Evolutionary conservation across 1,284 basidiomycete species (phyloP).

Genomic region (Inonotus obliquus): DNA sequence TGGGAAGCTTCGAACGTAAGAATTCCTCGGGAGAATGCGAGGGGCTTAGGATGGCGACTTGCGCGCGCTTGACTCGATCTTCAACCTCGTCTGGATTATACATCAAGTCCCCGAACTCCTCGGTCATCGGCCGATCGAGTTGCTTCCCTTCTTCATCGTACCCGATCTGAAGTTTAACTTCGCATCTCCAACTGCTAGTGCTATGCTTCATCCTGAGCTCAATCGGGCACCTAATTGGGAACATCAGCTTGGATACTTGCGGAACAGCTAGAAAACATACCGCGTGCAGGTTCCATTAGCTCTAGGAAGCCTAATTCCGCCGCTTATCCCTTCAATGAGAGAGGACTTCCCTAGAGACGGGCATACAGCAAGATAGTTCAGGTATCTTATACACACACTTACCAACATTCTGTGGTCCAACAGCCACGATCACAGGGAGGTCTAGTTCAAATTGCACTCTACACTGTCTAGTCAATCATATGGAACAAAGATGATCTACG

Average conservation of each 20-base stretch:
- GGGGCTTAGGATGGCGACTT: slow-evolving; percentile 68
- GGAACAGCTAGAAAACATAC: slow-evolving; percentile 27
- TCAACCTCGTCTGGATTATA: slow-evolving; percentile 51
- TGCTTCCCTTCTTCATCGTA: slow-evolving; percentile 41
- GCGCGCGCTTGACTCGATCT: slow-evolving; percentile 62
- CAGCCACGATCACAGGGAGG: slow-evolving; percentile 63
- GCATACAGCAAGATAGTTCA: not conserved
- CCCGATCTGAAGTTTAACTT: slow-evolving; percentile 50
- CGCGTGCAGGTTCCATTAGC: slow-evolving; percentile 64
- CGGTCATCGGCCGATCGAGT: slow-evolving; percentile 36
- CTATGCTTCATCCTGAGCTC: slow-evolving; percentile 57
- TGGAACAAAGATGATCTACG: not conserved
- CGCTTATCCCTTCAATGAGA: slow-evolving; percentile 70
- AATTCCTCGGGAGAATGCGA: slow-evolving; percentile 32
- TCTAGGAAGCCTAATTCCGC: slow-evolving; percentile 56
- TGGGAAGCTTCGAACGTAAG: slow-evolving; percentile 32
- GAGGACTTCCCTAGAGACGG: slow-evolving; percentile 57
- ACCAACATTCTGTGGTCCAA: slow-evolving; percentile 56
- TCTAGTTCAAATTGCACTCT: slow-evolving; percentile 65
- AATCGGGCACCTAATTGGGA: slow-evolving; percentile 54
- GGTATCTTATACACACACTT: not conserved
- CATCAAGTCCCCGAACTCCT: slow-evolving; percentile 51
- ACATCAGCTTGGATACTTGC: not conserved
- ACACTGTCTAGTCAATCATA: not conserved
- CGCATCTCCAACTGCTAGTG: slow-evolving; percentile 50